A percentile compares a stretch with the other conserved stretches of the same genome.
Conservation (phyloP, 2,329 filamentous ascomycete species). For the Dichotomopilus funicola region DNA sequence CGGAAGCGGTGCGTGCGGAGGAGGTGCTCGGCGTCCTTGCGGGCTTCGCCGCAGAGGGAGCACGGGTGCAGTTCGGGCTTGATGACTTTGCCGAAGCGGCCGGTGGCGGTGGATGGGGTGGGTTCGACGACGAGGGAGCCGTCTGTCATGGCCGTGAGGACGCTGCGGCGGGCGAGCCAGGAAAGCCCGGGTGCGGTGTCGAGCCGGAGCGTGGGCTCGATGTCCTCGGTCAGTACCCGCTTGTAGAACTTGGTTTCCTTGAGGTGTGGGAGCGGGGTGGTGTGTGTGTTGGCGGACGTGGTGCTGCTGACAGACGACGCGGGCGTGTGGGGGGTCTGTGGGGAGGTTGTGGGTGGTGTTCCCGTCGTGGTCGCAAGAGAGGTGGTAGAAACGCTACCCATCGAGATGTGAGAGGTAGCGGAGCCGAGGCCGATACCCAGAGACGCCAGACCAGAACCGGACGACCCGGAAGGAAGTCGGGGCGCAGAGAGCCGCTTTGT, state of each 20-base stretch:
- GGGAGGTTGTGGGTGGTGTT: conserved; percentile 43
- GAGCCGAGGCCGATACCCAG: conserved; percentile 33
- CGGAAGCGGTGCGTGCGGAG: conserved; percentile 81
- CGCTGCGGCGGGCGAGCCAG: conserved; percentile 83
- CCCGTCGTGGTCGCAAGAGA: conserved; percentile 45
- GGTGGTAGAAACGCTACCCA: conserved; percentile 52
- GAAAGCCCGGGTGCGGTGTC: conserved; percentile 86
- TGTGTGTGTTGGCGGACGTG: conserved; percentile 33
- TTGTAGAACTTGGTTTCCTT: conserved; percentile 96
- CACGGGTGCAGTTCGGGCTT: conserved; percentile 61
- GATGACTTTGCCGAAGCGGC: conserved; percentile 41
- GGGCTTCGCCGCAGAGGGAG: conserved; percentile 78
- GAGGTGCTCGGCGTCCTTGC: conserved; percentile 59
- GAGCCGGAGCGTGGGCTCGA: conserved; percentile 86
- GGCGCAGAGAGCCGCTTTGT: conserved; percentile 50
- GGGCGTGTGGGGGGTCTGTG: conserved; percentile 52
- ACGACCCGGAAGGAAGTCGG: conserved; percentile 62
- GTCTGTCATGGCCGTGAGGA: conserved; percentile 75
- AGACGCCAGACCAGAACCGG: conserved; percentile 33
- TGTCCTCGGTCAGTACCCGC: conserved; percentile 77
- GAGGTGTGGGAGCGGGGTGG: conserved; percentile 50
- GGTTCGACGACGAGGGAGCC: conserved; percentile 87
- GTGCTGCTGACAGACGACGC: conserved; percentile 45
- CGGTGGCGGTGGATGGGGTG: conserved; percentile 50
- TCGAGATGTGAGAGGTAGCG: conserved; percentile 23